These are phyloP conservation scores for Solanum chiquidenum DNA, from an alignment of 257 asterid genomes.

Conservation along the genomic window DNA sequence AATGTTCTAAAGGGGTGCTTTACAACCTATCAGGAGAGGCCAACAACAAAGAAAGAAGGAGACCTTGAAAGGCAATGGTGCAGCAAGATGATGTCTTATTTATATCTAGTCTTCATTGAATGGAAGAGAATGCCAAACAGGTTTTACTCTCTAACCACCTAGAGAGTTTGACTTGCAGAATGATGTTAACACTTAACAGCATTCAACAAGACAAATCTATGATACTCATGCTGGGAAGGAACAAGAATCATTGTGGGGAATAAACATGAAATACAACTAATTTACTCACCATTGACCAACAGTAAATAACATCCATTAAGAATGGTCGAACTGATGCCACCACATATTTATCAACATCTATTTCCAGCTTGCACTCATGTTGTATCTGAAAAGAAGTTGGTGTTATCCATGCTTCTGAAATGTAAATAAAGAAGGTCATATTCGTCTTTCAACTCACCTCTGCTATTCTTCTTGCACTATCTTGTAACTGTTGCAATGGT, in stretches of 20 bases:
- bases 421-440: not conserved
- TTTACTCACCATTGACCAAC: slow-evolving; percentile 88
- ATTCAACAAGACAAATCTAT: not conserved
- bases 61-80: not conserved
- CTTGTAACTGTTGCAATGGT: slow-evolving; percentile 94
- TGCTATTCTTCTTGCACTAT: slow-evolving; percentile 89
- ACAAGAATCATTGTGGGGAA: not conserved
- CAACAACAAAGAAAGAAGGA: not conserved
- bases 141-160: not conserved
- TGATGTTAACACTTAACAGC: not conserved
- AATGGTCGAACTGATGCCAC: slow-evolving; percentile 82
- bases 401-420: not conserved
- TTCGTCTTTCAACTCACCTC: slow-evolving; percentile 40
- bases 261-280: not conserved
- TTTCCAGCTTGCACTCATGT: slow-evolving; percentile 93
- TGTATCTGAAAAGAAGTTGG: slow-evolving; percentile 44
- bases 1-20: not conserved
- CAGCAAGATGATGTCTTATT: not conserved
- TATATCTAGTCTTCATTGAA: not conserved
- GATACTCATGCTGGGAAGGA: not conserved
- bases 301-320: slow-evolving; percentile 93
- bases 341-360: slow-evolving; percentile 87
- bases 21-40: not conserved
- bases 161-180: not conserved
- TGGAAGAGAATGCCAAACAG: not conserved